Conservation (phyloP, 2,329 filamentous ascomycete species). For the Bipolaris zeicola region DNA sequence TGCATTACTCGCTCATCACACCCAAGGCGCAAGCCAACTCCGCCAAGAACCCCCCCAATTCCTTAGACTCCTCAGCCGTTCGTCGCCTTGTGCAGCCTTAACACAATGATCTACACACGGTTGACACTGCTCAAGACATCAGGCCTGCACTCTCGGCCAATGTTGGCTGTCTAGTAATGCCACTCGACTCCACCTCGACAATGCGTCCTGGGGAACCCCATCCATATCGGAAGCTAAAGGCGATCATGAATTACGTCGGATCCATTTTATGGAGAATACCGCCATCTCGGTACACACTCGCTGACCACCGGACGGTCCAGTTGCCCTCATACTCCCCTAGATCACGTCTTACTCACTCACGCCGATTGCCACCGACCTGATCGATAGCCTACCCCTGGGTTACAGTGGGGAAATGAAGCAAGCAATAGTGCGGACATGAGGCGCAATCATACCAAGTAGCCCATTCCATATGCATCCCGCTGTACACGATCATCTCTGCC, state of each 20-base stretch:
- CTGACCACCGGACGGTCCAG: neutral
- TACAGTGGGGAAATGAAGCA: neutral
- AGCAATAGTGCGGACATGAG: neutral
- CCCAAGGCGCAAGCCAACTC: neutral
- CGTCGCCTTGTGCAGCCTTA: neutral
- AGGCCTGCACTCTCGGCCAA: neutral
- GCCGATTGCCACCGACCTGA: neutral
- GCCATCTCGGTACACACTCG: neutral
- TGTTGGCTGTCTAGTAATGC: neutral
- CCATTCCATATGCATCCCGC: neutral
- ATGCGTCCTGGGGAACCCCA: slow-evolving; percentile 4
- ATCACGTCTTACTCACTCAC: neutral
- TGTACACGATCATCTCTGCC: neutral
- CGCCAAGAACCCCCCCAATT: neutral
- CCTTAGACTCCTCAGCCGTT: neutral
- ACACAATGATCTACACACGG: neutral
- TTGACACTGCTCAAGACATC: neutral
- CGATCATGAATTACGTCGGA: neutral
- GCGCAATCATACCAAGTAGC: neutral
- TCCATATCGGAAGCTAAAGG: slow-evolving; percentile 6
- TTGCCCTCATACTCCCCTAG: neutral
- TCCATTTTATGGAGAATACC: neutral
- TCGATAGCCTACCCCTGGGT: neutral
- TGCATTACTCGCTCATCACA: neutral
- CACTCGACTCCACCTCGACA: neutral